Percentiles rank a stretch among this genome's conserved stretches.
Evolutionary conservation across 2,329 filamentous ascomycete species (phyloP).

Genomic region (Arthrobotrys musiformis): DNA sequence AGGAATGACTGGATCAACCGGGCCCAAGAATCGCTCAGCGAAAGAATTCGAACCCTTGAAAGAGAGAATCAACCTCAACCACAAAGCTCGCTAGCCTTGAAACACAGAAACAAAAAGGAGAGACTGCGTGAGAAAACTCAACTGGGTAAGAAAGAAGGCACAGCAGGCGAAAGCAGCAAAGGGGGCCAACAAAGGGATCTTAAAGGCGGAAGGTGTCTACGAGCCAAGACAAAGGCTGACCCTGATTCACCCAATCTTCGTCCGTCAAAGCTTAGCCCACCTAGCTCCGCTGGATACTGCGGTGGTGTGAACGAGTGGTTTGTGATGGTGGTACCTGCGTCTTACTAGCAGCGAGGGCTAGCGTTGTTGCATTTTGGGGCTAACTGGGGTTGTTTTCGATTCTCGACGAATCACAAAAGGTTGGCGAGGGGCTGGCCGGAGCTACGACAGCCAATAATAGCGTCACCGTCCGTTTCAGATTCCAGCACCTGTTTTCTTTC

Average conservation of each 20-base stretch:
- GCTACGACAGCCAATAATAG: slow-evolving; percentile 38
- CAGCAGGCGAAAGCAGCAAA: no score
- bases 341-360: neutral
- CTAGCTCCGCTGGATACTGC: neutral
- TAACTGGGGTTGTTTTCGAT: neutral
- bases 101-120: slow-evolving; percentile 38
- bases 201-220: slow-evolving; percentile 41
- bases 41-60: neutral
- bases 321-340: neutral
- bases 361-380: slow-evolving; percentile 17
- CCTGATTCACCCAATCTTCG: slow-evolving; percentile 52
- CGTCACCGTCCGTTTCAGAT: slow-evolving; percentile 42
- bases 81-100: slow-evolving; percentile 29
- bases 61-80: slow-evolving; percentile 16
- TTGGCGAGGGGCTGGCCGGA: slow-evolving; percentile 14
- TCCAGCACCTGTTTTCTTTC: slow-evolving; percentile 26
- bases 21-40: slow-evolving; percentile 47
- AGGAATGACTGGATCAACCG: slow-evolving; percentile 44
- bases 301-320: neutral
- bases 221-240: slow-evolving; percentile 28
- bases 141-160: neutral
- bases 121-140: slow-evolving; percentile 26
- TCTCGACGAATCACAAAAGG: slow-evolving; percentile 26
- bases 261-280: slow-evolving; percentile 33
- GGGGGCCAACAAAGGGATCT: slow-evolving; percentile 32